Base-by-base conservation (phyloP, 106 monocot species). In the Allium cepa region DNA sequence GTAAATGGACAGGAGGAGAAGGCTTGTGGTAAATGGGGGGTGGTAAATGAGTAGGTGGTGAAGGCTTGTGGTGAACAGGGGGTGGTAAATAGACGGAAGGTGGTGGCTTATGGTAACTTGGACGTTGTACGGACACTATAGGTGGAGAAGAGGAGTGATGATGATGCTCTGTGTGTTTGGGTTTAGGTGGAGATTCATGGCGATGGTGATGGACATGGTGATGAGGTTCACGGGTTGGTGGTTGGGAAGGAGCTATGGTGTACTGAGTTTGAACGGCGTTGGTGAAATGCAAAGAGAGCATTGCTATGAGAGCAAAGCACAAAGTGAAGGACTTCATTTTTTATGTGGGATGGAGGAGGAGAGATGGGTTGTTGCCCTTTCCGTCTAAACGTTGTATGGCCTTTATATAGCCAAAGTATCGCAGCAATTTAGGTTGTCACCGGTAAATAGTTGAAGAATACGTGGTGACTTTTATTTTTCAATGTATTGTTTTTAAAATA, bases 261-360 rank as follows among this genome's bases (percentile, higher is more conserved):
- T 61, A 61, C 26, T 18, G n/a, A 26, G 60, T 8, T 8, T 9
- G 10, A 10, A 7, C 22, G 9, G 63, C 63, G 17, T 48, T 48
- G 63, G 63, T 63, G 63, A 63, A 16, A 15, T 63, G 63, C 4
- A 63, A n/a, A 47, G 63, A 47, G 63, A 63, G 63, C 63, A 48
- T 14, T 14, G 63, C 63, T 63, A 63, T 1, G 46, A 63, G 15
- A 47, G 63, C 63, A 48, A 63, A n/a, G 63, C 63, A 3, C 46
- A 48, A 13, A 26, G 63, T 63, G 63, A 63, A 15, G 36, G n/a
- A 14, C 63, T 47, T 63, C 63, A 63, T 63, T 47, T 63, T 61
- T n/a, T 8, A 17, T 63, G 63, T 4, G 12, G 7, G 46, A 8
- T 15, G 63, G 14, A 13, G 5, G 63, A 48, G 11, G 46, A 63